Percentiles rank a stretch among this genome's conserved stretches.
These are phyloP conservation scores for Creolimax fragrantissima DNA, from an alignment of 78 protist species.

Conservation along the genomic window DNA sequence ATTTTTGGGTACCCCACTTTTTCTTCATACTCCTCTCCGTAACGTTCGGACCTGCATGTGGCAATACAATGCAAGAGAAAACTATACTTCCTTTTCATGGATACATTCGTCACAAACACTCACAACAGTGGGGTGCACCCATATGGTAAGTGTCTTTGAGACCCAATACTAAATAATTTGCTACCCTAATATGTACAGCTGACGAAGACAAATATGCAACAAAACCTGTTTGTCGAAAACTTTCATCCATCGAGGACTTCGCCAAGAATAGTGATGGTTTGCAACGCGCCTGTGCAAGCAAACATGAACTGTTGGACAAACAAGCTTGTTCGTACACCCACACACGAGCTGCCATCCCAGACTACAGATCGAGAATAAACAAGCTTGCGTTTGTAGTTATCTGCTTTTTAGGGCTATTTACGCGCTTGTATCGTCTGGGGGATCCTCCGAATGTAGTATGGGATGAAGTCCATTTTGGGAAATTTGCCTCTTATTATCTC, in stretches of 20 bases:
- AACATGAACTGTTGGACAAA: too few species aligned
- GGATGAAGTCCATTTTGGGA: conserved; percentile 45
- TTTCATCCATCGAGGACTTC: not conserved
- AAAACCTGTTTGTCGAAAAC: not conserved
- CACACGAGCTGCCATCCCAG: too few species aligned
- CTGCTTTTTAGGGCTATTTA: not conserved
- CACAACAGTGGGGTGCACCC: too few species aligned
- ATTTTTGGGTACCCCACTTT: too few species aligned
- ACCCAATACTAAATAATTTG: not conserved
- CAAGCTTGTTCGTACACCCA: too few species aligned
- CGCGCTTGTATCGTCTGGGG: not conserved
- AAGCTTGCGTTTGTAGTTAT: not conserved
- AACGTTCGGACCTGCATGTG: not conserved
- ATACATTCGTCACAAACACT: not conserved
- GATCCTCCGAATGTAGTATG: not conserved
- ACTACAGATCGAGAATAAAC: not conserved
- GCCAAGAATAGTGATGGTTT: not conserved
- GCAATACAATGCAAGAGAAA: not conserved
- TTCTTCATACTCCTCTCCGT: not conserved
- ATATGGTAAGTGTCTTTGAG: too few species aligned
- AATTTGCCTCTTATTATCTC: conserved; percentile 22
- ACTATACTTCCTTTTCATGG: not conserved
- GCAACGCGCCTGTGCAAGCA: too few species aligned
- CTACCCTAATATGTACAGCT: not conserved
- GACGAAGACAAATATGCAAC: not conserved